A percentile compares a stretch with the other conserved stretches of the same genome.
Evolutionary conservation across 306 rosid genomes (phyloP).

Genomic region (Albizia julibrissin): DNA sequence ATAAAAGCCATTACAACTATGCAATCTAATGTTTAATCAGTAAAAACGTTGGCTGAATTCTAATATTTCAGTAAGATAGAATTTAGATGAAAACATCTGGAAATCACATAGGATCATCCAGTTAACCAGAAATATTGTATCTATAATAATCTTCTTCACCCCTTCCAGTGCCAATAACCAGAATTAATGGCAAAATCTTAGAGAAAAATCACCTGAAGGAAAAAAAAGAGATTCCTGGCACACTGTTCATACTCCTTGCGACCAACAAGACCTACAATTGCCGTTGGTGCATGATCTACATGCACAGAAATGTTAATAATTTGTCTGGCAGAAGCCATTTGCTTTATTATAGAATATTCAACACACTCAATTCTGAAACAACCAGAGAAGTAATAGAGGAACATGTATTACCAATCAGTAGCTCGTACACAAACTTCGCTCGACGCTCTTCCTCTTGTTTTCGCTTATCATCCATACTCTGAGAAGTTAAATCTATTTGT

Average conservation of each 20-base stretch:
- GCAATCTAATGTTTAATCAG: not conserved
- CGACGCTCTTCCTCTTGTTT: slow-evolving; percentile 54
- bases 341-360: not conserved
- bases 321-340: not conserved
- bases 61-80: not conserved
- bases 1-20: not conserved
- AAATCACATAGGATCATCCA: not conserved
- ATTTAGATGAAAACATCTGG: not conserved
- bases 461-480: slow-evolving; percentile 41
- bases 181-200: not conserved
- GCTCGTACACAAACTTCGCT: slow-evolving; percentile 63
- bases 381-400: not conserved
- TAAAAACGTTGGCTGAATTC: not conserved
- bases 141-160: not conserved
- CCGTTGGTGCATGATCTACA: slow-evolving; percentile 62
- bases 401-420: slow-evolving; percentile 53
- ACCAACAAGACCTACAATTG: slow-evolving; percentile 68
- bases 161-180: not conserved
- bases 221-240: slow-evolving; percentile 62
- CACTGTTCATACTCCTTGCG: slow-evolving; percentile 67
- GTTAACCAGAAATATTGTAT: not conserved
- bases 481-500: slow-evolving; percentile 24
- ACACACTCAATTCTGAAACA: not conserved
- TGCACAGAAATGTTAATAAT: not conserved
- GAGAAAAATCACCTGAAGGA: slow-evolving; percentile 56